Conservation (phyloP, 139 green algal species). For the Closterium sp. region DNA sequence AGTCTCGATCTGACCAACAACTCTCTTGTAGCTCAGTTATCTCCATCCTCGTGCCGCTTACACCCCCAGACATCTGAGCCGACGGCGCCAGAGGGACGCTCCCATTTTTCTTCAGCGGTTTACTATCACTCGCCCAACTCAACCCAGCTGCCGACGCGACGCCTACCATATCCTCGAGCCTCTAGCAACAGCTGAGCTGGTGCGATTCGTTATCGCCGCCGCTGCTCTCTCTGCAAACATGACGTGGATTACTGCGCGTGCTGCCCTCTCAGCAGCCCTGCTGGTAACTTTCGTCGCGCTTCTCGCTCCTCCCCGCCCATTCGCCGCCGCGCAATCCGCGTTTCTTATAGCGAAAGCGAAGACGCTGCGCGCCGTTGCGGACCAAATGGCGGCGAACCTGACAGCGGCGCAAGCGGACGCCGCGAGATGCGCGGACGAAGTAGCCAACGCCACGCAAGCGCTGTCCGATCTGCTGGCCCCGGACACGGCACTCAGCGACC, state of each 20-base stretch:
- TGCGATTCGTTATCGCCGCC: neutral
- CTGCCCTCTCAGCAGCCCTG: neutral
- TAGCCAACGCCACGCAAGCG: neutral
- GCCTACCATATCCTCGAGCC: too few relatives aligned
- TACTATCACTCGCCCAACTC: too few relatives aligned
- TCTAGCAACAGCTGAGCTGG: neutral
- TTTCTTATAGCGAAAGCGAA: neutral
- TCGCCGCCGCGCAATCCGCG: neutral
- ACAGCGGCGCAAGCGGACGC: neutral
- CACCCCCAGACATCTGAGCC: too few relatives aligned
- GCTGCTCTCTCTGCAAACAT: neutral
- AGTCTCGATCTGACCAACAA: too few relatives aligned
- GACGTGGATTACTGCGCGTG: neutral
- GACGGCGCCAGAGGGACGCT: too few relatives aligned
- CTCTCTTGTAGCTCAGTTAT: too few relatives aligned
- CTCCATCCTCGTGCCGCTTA: too few relatives aligned
- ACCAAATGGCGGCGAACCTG: neutral
- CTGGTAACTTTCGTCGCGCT: neutral
- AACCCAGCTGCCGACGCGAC: too few relatives aligned
- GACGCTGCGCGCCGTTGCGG: neutral
- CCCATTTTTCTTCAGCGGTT: too few relatives aligned
- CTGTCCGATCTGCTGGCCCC: neutral
- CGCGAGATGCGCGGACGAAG: neutral
- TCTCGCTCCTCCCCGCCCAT: neutral
- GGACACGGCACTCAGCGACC: neutral